These are phyloP conservation scores for Nakaseomyces uthaithaninus DNA, from an alignment of 1,139 yeast species.

Conservation along the genomic window DNA sequence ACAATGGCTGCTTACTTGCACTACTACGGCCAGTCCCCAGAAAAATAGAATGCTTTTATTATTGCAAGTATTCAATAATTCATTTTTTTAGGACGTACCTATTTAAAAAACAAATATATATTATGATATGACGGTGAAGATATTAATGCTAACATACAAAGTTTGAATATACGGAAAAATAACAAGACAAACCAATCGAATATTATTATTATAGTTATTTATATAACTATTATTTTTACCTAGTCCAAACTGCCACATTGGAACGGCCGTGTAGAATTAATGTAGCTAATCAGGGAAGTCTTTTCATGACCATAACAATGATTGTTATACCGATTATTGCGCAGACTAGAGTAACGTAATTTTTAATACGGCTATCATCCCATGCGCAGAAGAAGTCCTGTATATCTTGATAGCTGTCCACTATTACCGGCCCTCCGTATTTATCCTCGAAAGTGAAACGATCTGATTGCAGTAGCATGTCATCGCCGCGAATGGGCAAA, in stretches of 20 bases:
- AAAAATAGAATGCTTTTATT: conserved; percentile 13
- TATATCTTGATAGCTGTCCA: not conserved
- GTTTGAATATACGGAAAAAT: too few species aligned
- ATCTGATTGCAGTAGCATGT: not conserved
- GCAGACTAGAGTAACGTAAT: not conserved
- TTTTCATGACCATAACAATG: not conserved
- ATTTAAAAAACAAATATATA: too few species aligned
- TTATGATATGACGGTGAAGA: too few species aligned
- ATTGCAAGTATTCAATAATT: conserved; percentile 3
- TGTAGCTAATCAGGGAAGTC: not conserved
- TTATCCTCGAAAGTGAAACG: not conserved
- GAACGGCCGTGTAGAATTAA: too few species aligned
- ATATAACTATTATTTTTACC: too few species aligned
- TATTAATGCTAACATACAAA: too few species aligned
- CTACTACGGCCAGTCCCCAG: conserved; percentile 50
- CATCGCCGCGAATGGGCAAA: not conserved
- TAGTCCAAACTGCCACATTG: too few species aligned
- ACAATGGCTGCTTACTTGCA: conserved; percentile 90
- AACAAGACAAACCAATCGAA: not conserved
- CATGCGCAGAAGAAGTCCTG: conserved; percentile 2
- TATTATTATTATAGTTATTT: not conserved
- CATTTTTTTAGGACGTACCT: too few species aligned
- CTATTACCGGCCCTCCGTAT: not conserved
- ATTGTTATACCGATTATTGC: not conserved
- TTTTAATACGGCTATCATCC: conserved; percentile 1